Percentiles rank a stretch among this genome's conserved stretches.
Conservation (phyloP, 2,329 filamentous ascomycete species). For the Escovopsis weberi region DNA sequence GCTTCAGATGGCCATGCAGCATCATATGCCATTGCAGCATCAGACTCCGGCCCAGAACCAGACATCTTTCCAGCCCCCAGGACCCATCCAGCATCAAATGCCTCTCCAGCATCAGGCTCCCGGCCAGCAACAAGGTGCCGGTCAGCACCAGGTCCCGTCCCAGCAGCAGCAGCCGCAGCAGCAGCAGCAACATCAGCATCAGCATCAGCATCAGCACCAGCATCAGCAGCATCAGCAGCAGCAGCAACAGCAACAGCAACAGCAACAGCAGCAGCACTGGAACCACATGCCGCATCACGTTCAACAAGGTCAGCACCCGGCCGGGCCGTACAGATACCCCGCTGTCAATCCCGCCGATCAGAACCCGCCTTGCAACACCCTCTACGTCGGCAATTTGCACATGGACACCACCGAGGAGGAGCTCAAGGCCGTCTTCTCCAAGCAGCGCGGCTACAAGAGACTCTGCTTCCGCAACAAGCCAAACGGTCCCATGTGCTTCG, state of each 20-base stretch:
- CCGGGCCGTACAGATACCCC: conserved; percentile 52
- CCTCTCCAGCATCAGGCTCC: too few relatives aligned
- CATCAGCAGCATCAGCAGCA: not conserved
- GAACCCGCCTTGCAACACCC: conserved; percentile 92
- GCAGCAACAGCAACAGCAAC: not conserved
- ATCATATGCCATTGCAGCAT: too few relatives aligned
- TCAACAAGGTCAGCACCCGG: conserved; percentile 20
- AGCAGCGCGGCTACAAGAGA: conserved; percentile 87
- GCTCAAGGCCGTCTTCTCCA: conserved; percentile 83
- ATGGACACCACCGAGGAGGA: conserved; percentile 90
- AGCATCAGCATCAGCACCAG: too few relatives aligned
- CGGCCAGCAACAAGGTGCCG: too few relatives aligned
- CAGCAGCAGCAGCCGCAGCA: too few relatives aligned
- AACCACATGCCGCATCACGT: not conserved
- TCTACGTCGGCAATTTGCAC: conserved; percentile 95
- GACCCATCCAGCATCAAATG: too few relatives aligned
- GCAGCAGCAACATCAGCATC: too few relatives aligned
- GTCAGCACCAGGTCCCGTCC: too few relatives aligned
- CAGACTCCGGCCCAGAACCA: too few relatives aligned
- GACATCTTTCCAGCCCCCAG: too few relatives aligned
- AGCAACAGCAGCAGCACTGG: not conserved
- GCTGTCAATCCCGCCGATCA: conserved; percentile 89
- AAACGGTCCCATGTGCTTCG: conserved; percentile 97
- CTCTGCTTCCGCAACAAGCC: conserved; percentile 90
- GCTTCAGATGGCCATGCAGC: too few relatives aligned